Base-by-base conservation (phyloP, 371 early-diverging fungal species). In the Circinella minor region DNA sequence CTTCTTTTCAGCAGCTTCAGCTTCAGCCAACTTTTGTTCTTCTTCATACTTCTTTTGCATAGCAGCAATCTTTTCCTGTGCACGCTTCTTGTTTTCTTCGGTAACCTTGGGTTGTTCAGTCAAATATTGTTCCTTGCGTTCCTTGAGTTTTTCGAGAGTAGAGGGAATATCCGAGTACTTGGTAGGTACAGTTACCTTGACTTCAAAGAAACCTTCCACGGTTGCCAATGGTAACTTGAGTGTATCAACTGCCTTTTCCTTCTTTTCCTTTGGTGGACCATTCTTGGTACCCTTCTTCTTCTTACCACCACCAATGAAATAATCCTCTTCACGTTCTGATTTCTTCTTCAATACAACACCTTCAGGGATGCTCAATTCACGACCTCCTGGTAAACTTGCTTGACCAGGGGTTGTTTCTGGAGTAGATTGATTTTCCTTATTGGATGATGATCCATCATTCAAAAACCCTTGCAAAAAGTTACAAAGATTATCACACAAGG, bases 181-280 rank as follows among this genome's bases (percentile, higher is more conserved):
- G 63, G 89, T 89, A 36, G 98, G 98, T 20, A 94, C 86, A 48
- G 85, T 87, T 55, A 98, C 89, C 83, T 94, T 91, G 68, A 98
- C 84, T 67, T 89, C 88, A 63, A 84, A 81, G 77, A 98, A 91
- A 62, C 91, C 88, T 79, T 94, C 94, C 75, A 96, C 88, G 59
- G 94, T 89, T 7, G 86, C 85, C 55, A 96, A 81, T 61, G 95
- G 94, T 38, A 96, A 81, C 81, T 93, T 94, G 83, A 96, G 86
- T 68, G 82, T 82, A 27, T 75, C 83, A 0, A 80, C 68, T 80
- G 89, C 92, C 84, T 90, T 91, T 74, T 86, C 69, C 81, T 89
- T 92, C 83, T 90, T 91, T 74, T 86, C 87, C 77, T 88, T 89
- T 70, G 86, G 79, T n/a, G 74, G 72, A 51, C 17, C 51, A 51